Percentiles rank a stretch among this genome's conserved stretches.
Conservation (phyloP, 2,329 filamentous ascomycete species). For the Fusarium avenaceum region DNA sequence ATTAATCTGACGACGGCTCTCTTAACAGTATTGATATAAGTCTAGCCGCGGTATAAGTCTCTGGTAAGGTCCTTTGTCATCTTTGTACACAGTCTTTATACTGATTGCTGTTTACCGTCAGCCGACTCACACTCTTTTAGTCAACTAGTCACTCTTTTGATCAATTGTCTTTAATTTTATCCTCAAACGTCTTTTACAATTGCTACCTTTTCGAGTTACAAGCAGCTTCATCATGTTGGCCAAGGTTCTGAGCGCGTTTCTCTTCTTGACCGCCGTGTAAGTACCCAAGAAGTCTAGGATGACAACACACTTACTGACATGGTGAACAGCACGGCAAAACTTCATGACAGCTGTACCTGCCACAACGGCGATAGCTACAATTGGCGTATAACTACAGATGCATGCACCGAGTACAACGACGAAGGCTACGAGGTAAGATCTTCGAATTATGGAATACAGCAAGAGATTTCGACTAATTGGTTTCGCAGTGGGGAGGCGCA, state of each 20-base stretch:
- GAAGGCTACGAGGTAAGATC: conserved; percentile 21
- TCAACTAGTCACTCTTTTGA: conserved; percentile 14
- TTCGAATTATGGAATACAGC: fast-evolving
- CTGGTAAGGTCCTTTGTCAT: too few relatives aligned
- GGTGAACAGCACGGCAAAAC: conserved; percentile 18
- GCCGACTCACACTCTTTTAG: conserved; percentile 18
- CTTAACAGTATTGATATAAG: not conserved
- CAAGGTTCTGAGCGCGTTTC: conserved; percentile 28
- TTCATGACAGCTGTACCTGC: conserved; percentile 40
- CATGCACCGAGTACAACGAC: conserved; percentile 37
- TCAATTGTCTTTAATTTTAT: not conserved
- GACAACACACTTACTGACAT: not conserved
- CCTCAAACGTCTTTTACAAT: too few relatives aligned
- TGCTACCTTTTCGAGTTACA: not conserved
- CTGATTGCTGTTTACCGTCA: not conserved
- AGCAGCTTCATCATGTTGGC: conserved; percentile 27
- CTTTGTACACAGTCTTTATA: not conserved
- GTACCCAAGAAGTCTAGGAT: not conserved
- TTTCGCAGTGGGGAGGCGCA: conserved; percentile 31
- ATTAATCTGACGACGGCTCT: not conserved
- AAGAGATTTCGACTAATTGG: not conserved
- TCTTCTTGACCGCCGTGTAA: conserved; percentile 37
- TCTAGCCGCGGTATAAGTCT: not conserved
- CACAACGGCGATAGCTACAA: conserved; percentile 43
- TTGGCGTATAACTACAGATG: conserved; percentile 38